Base-by-base conservation (phyloP, 495 filamentous ascomycete species). In the Xylaria cubensis region DNA sequence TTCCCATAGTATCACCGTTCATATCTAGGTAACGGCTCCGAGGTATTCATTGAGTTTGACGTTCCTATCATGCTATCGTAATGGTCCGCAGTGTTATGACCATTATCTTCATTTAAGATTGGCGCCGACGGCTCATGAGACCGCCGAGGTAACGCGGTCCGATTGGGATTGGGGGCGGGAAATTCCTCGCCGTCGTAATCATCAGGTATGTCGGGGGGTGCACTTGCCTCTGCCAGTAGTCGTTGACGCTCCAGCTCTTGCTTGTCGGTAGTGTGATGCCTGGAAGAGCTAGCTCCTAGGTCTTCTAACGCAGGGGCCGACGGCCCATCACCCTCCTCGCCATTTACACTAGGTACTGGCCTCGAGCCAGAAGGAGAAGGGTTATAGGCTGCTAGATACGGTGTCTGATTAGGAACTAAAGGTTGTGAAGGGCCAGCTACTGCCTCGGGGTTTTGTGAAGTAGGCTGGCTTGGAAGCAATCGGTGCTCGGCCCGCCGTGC, bases 201-300 rank as follows among this genome's bases (percentile, higher is more conserved):
- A 29, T 83, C 83, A 0, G 83, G 82, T 58, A 86, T 83, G 32
- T 85, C 81, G 17, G 85, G 78, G 12, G 94, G 94, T 3, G 92
- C 88, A 76, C 92, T 95, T 0, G 89, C 89, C 75, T 94, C 90
- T 71, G 87, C 86, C 61, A 95, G 82, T 5, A 97, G 80, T 69
- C 93, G 86, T 61, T 86, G 89, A 7, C 93, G 88, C 76, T 97
- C 93, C 26, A 94, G 85, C 75, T 97, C 95, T 75, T 92, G 90
- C 78, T 97, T 97, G 77, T 97, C 95, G 29, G 94, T 93, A n/a
- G 81, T 81, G 24, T 73, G 70, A 80, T 83, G 64, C 70, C 81
- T 36, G 72, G 82, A 56, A 73, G 80, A 32, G 50, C 68, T 74
- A 32, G 80, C 74, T 8, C 83, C 77, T 7, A 88, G 73, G 42